Percentiles rank a stretch among this genome's conserved stretches.
Conservation (phyloP, 495 filamentous ascomycete genomes). For the Annulohypoxylon moriforme region DNA sequence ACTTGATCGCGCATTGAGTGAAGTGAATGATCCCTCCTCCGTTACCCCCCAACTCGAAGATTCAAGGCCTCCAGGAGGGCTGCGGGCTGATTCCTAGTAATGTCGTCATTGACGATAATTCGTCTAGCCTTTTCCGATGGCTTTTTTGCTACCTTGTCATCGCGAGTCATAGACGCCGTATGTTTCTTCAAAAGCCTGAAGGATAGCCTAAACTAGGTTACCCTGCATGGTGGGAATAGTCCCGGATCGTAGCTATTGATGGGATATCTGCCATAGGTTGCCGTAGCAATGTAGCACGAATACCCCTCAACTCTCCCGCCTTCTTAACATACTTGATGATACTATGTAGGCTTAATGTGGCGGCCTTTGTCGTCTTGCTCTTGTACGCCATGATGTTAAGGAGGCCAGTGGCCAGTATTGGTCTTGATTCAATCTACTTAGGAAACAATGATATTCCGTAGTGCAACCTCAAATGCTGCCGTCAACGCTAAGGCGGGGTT, state of each 20-base stretch:
- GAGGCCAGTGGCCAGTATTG: background rate
- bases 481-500: conserved; percentile 15
- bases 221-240: conserved; percentile 28
- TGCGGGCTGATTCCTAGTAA: conserved; percentile 18
- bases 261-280: conserved; percentile 17
- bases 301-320: conserved; percentile 10
- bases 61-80: conserved; percentile 5
- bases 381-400: conserved; percentile 12
- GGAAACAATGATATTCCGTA: background rate
- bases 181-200: conserved; percentile 27
- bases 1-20: conserved; percentile 19
- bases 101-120: conserved; percentile 32
- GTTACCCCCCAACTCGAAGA: conserved; percentile 11
- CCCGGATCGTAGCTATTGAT: conserved; percentile 4
- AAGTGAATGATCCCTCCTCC: conserved; percentile 17
- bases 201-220: conserved; percentile 41
- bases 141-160: conserved; percentile 10
- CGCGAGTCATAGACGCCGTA: conserved; percentile 10
- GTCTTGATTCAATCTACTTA: background rate
- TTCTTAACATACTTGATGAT: conserved; percentile 11
- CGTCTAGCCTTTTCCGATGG: conserved; percentile 1
- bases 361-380: conserved; percentile 14
- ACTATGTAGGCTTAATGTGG: conserved; percentile 17
- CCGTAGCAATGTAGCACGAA: conserved; percentile 17
- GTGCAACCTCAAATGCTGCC: conserved; percentile 9